Conservation (phyloP, 306 rosid species). For the Prunus kanzakura region DNA sequence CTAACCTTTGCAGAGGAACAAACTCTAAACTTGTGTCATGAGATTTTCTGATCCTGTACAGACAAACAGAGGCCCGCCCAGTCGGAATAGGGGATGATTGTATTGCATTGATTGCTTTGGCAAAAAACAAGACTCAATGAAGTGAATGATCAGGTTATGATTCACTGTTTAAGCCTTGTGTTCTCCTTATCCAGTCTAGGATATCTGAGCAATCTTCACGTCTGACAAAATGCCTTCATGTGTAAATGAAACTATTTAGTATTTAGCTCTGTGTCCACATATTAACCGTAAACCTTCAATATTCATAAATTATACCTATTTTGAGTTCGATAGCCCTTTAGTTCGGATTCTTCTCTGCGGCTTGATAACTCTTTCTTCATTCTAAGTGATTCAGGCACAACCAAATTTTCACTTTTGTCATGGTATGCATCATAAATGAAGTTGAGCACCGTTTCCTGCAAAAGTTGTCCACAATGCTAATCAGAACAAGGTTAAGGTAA, state of each 20-base stretch:
- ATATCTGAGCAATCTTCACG: conserved; percentile 68
- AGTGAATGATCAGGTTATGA: conserved; percentile 19
- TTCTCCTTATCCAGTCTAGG: conserved; percentile 71
- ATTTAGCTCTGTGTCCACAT: conserved; percentile 7
- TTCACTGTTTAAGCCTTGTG: conserved; percentile 32
- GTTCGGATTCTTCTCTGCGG: conserved; percentile 44
- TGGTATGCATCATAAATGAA: conserved; percentile 59
- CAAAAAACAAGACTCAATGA: conserved; percentile 14
- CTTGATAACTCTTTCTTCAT: conserved; percentile 53
- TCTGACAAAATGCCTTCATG: conserved; percentile 60
- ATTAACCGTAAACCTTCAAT: not conserved
- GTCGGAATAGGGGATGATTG: not conserved
- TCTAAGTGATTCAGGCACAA: conserved; percentile 58
- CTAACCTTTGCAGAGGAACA: not conserved
- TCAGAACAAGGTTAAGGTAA: conserved; percentile 6
- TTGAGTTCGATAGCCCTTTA: conserved; percentile 59
- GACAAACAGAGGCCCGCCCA: not conserved
- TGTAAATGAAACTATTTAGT: conserved; percentile 15
- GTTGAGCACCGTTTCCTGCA: conserved; percentile 70
- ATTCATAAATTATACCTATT: conserved; percentile 49
- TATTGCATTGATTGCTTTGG: conserved; percentile 2
- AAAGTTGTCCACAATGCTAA: conserved; percentile 19
- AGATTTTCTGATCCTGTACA: not conserved
- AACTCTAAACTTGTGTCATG: not conserved
- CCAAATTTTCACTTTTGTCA: conserved; percentile 41